Evolutionary conservation across 2,329 filamentous ascomycete genomes (phyloP).

Genomic region (Botryotinia calthae): DNA sequence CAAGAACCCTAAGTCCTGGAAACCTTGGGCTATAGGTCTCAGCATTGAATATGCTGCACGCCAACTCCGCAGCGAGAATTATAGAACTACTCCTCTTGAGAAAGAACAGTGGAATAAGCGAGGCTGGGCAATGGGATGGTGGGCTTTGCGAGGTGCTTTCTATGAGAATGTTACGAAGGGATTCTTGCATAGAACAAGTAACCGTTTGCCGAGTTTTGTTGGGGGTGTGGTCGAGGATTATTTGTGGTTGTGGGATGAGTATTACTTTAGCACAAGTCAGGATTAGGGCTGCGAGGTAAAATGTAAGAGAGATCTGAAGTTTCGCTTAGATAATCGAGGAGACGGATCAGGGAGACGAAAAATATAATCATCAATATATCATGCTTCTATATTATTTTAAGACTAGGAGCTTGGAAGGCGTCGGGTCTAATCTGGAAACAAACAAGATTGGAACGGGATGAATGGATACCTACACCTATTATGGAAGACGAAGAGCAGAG

Average conservation of each 20-base stretch:
- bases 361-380: background rate
- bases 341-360: background rate
- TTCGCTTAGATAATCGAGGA: background rate
- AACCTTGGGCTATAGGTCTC: conserved; percentile 85
- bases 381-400: background rate
- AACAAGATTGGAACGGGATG: background rate
- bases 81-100: conserved; percentile 79
- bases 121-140: conserved; percentile 91
- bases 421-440: background rate
- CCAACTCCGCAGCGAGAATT: conserved; percentile 66
- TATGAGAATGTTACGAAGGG: conserved; percentile 88
- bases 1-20: conserved; percentile 73
- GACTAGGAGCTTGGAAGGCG: background rate
- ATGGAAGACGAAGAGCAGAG: background rate
- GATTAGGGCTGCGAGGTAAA: conserved; percentile 25
- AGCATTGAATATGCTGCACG: conserved; percentile 83
- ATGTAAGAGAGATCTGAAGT: background rate
- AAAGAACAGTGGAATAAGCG: conserved; percentile 84
- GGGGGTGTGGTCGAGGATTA: conserved; percentile 91
- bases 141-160: conserved; percentile 93
- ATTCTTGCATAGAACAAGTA: conserved; percentile 56
- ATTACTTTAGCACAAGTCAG: conserved; percentile 66
- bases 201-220: conserved; percentile 60
- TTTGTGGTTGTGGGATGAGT: conserved; percentile 96
- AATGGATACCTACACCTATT: conserved; percentile 1